Evolutionary conservation across 1,139 yeast genomes (phyloP).

Genomic region (Blastobotrys serpentis): DNA sequence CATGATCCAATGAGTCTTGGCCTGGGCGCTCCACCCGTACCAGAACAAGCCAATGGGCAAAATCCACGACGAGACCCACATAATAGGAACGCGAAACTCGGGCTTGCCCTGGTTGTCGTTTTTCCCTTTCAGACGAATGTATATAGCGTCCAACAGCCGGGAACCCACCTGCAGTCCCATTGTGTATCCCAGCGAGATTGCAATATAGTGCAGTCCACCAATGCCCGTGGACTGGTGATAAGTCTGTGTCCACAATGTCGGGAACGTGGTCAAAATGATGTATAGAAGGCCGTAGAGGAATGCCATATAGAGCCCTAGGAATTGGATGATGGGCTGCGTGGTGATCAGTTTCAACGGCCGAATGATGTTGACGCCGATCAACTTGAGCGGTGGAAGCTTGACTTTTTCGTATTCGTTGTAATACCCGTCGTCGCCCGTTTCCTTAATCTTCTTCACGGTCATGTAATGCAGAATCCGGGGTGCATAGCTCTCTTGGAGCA

Average conservation of each 20-base stretch:
- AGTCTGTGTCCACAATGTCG: conserved; percentile 46
- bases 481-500: conserved; percentile 57
- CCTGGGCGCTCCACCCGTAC: conserved; percentile 64
- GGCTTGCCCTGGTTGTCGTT: conserved; percentile 52
- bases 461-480: conserved; percentile 51
- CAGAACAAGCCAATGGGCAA: conserved; percentile 59
- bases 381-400: conserved; percentile 16
- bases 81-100: conserved; percentile 47
- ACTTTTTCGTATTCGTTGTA: conserved; percentile 54
- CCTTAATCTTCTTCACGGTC: conserved; percentile 47
- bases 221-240: conserved; percentile 52
- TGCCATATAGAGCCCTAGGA: conserved; percentile 60
- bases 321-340: conserved; percentile 61
- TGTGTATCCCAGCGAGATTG: conserved; percentile 52
- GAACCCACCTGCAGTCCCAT: conserved; percentile 48
- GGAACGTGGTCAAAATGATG: conserved; percentile 56
- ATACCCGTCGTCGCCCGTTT: conserved; percentile 54
- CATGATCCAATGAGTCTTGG: conserved; percentile 50
- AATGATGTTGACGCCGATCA: conserved; percentile 36
- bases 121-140: conserved; percentile 37
- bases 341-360: conserved; percentile 54
- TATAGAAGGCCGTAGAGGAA: conserved; percentile 55
- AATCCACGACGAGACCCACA: conserved; percentile 46
- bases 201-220: conserved; percentile 55
- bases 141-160: conserved; percentile 38